Evolutionary conservation across 805 yeast species (phyloP).

Genomic region (Lipomyces lipofer): DNA sequence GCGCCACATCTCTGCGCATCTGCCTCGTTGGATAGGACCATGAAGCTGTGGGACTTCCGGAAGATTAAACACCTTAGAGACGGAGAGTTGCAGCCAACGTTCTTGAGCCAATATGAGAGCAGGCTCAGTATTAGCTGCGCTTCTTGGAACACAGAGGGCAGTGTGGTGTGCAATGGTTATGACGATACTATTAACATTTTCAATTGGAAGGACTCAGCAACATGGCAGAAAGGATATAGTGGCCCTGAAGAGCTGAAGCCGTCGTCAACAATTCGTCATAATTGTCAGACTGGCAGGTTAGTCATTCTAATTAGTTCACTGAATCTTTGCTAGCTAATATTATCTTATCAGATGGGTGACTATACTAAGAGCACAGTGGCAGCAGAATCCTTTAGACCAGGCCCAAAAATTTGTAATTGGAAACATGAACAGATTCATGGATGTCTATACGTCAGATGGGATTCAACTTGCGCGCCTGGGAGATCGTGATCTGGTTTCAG

Average conservation of each 20-base stretch:
- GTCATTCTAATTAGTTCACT: neutral
- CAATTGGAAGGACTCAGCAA: conserved; percentile 44
- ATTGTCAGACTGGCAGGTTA: conserved; percentile 82
- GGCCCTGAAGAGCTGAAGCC: conserved; percentile 53
- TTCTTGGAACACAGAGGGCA: conserved; percentile 70
- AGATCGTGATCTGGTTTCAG: conserved; percentile 59
- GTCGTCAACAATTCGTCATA: conserved; percentile 67
- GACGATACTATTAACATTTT: conserved; percentile 81
- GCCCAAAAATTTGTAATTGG: conserved; percentile 85
- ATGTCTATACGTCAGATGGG: conserved; percentile 77
- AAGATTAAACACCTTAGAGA: conserved; percentile 37
- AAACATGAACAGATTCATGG: conserved; percentile 87
- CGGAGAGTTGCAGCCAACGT: conserved; percentile 43
- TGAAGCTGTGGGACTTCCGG: conserved; percentile 87
- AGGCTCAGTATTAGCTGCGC: conserved; percentile 81
- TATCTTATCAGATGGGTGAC: conserved; percentile 77
- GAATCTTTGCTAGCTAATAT: neutral
- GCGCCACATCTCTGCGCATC: conserved; percentile 70
- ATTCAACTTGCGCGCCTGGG: conserved; percentile 73
- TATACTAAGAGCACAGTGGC: conserved; percentile 87
- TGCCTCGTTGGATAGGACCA: conserved; percentile 82
- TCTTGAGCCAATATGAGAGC: conserved; percentile 64
- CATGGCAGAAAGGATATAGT: conserved; percentile 11
- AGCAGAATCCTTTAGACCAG: conserved; percentile 64
- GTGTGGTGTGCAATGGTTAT: conserved; percentile 88